A percentile compares a stretch with the other conserved stretches of the same genome.
Evolutionary conservation across 768 basidiomycete genomes (phyloP).

Genomic region (Xanthoconium stramineum): DNA sequence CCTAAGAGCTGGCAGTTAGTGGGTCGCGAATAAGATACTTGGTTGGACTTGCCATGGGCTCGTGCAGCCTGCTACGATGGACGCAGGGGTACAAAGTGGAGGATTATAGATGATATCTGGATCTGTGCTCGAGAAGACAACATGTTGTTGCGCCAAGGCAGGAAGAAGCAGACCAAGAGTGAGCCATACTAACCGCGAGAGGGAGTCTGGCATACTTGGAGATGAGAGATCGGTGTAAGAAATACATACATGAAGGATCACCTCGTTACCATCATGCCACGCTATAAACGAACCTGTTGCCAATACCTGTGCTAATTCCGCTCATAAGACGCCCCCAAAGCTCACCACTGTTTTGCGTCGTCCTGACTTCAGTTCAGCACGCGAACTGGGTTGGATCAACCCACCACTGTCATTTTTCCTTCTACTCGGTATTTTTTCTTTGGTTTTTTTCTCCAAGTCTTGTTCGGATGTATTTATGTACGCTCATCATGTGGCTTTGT

Average conservation of each 20-base stretch:
- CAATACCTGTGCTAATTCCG: slow-evolving; percentile 14
- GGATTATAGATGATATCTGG: slow-evolving; percentile 30
- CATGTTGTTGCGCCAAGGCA: slow-evolving; percentile 18
- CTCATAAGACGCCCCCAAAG: neutral
- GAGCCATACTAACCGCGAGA: slow-evolving; percentile 14
- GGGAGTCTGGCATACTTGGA: slow-evolving; percentile 23
- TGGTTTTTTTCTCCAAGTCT: neutral
- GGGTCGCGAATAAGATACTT: too few species aligned
- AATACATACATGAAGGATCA: neutral
- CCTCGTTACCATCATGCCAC: slow-evolving; percentile 8
- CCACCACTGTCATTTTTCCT: too few species aligned
- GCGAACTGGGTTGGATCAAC: too few species aligned
- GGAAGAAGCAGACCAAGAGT: slow-evolving; percentile 7
- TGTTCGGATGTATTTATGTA: too few species aligned
- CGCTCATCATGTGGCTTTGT: too few species aligned
- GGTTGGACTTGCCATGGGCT: slow-evolving; percentile 25
- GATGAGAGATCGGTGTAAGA: slow-evolving; percentile 1
- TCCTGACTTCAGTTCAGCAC: neutral
- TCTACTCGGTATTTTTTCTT: too few species aligned
- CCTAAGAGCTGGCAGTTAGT: slow-evolving; percentile 14
- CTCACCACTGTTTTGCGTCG: neutral
- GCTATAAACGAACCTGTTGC: neutral
- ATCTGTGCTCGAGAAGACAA: slow-evolving; percentile 20
- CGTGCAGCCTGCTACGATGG: slow-evolving; percentile 12
- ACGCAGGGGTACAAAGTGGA: slow-evolving; percentile 17